phyloP scores from a whole-genome alignment of 805 yeast species.

The Candida nanaspora region DNA sequence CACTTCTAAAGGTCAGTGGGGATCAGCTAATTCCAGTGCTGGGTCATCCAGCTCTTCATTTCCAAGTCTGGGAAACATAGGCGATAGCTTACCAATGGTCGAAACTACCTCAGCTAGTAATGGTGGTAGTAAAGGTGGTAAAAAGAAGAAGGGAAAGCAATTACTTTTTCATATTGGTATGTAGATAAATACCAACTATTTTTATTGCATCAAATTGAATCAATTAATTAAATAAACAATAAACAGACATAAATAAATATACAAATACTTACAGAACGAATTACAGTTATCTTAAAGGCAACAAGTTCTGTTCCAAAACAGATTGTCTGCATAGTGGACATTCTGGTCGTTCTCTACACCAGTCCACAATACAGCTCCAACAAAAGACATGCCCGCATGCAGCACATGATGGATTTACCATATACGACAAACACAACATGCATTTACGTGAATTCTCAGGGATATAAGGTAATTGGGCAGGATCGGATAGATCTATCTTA shows the following conservation, averaged over 20 bases:
- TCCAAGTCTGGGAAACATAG: constrained; percentile 7
- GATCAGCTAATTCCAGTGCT: constrained; percentile 6
- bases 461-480: constrained; percentile 53
- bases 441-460: constrained; percentile 69
- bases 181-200: background rate
- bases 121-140: constrained; percentile 24
- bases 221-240: too few relatives aligned
- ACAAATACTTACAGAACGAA: background rate
- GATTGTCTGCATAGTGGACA: constrained; percentile 87
- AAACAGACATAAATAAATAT: too few relatives aligned
- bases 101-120: too few relatives aligned
- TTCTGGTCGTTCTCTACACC: constrained; percentile 83
- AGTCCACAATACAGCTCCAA: constrained; percentile 84
- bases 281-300: constrained; percentile 39
- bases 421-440: constrained; percentile 73
- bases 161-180: constrained; percentile 44
- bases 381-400: constrained; percentile 92
- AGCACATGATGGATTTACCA: constrained; percentile 79
- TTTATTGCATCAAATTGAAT: background rate
- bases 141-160: constrained; percentile 46
- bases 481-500: constrained; percentile 50
- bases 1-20: constrained; percentile 26
- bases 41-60: constrained; percentile 6
- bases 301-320: constrained; percentile 52
- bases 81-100: background rate